These are phyloP conservation scores for Tetracentron sinense DNA, from an alignment of 164 flowering plant species.

Conservation along the genomic window DNA sequence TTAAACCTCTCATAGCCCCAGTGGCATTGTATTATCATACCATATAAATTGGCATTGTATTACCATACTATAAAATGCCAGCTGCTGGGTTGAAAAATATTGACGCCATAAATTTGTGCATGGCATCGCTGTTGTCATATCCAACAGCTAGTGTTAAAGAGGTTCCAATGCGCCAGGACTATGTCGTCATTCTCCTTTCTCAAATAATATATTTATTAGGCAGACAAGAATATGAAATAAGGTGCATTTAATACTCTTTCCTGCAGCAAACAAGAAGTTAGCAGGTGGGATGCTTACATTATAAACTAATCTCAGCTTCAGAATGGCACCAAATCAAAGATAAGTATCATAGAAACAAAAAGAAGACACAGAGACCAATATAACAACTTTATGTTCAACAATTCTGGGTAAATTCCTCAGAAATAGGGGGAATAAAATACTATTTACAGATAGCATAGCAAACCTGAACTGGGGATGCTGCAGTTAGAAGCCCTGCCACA, in stretches of 20 bases:
- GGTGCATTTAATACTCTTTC: not conserved
- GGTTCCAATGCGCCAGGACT: no score
- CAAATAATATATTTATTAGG: not conserved
- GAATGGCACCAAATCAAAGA: not conserved
- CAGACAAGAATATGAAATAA: not conserved
- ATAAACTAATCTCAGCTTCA: not conserved
- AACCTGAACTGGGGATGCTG: conserved; percentile 92
- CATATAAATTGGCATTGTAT: no score
- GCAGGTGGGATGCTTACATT: not conserved
- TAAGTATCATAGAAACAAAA: not conserved
- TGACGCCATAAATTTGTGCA: no score
- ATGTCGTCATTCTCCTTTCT: no score
- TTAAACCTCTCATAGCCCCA: no score
- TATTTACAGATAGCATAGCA: not conserved
- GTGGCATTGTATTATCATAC: no score
- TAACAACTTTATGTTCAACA: not conserved
- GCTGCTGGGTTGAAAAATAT: no score
- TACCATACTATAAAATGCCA: no score
- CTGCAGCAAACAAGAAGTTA: not conserved
- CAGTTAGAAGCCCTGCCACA: conserved; percentile 82
- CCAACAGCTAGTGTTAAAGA: not conserved
- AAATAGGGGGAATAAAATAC: not conserved
- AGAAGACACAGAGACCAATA: not conserved
- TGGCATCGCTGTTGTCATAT: not conserved
- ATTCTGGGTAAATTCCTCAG: not conserved